Base-by-base conservation (phyloP, 495 filamentous ascomycete genomes). In the Trypethelium eluteriae region DNA sequence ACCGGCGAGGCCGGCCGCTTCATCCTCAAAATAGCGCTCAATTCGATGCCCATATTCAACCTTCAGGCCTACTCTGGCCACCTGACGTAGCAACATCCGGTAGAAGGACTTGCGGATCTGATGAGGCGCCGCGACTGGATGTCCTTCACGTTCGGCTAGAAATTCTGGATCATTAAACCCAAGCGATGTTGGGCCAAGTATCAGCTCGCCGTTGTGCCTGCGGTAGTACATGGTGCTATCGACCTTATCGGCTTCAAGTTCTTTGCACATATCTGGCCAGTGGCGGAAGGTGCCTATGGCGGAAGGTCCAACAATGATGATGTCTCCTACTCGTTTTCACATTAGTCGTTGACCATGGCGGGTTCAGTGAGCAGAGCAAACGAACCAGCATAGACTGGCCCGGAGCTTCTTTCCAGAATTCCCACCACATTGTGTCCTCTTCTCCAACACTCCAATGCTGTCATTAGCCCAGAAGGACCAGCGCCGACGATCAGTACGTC, bases 11-110 rank as follows among this genome's bases (percentile, higher is more conserved):
- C 74, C 68, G 2, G 63, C 67, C 0, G 71, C 63, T 32, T 79
- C 71, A 65, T 84, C 77, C 74, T 86, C 83, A 53, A 64, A 79
- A 65, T 85, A 81, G n/a, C 79, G 71, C 5, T 79, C 76, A 1
- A 86, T 83, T 2, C 70, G 74, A 71, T 81, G 79, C 38, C 80
- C 80, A 49, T 81, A 85, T 65, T 84, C 74, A 38, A 88, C 77
- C n/a, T 76, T 72, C 5, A 86, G 74, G 1, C 81, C 81, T 0
- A 81, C 71, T 69, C 74, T 74, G 65, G 80, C 72, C 1, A 83
- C 77, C 71, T 86, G 81, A 59, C 76, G 72, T 3, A 81, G 76
- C 62, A 85, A 81, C 80, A 85, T 85, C 63, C 77, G 74, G 72
- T 85, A 84, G 39, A 86, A 78, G 5, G 82, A 76, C 11, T 81